These are phyloP conservation scores for Tylopilus sp. DNA, from an alignment of 1,284 basidiomycete species.

Conservation along the genomic window DNA sequence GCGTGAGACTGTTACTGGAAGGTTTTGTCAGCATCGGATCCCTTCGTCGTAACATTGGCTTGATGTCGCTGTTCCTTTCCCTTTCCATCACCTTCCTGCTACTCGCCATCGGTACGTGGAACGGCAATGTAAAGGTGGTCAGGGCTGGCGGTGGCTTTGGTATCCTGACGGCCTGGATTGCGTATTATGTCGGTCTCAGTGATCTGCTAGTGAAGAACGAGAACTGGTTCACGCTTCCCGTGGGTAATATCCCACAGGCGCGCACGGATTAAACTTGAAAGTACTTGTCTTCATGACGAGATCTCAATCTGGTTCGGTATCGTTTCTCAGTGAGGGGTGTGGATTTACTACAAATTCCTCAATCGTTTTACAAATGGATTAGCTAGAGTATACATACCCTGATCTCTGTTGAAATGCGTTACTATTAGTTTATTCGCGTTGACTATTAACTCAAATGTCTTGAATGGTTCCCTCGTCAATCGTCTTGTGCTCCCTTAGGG, in stretches of 20 bases:
- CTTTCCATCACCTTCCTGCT: conserved; percentile 63
- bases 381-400: conserved; percentile 1
- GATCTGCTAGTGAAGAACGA: conserved; percentile 56
- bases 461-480: too few relatives aligned
- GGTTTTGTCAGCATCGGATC: conserved; percentile 51
- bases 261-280: conserved; percentile 4
- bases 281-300: background rate
- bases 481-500: too few relatives aligned
- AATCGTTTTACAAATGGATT: conserved; percentile 5
- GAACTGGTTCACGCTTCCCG: conserved; percentile 49
- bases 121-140: conserved; percentile 18
- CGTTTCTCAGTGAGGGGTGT: background rate
- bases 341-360: conserved; percentile 4
- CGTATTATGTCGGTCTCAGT: conserved; percentile 65
- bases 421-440: background rate
- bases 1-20: background rate
- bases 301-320: conserved; percentile 10
- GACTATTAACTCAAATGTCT: background rate
- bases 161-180: conserved; percentile 61
- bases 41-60: conserved; percentile 61
- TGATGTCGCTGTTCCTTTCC: conserved; percentile 70
- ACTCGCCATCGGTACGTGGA: conserved; percentile 48
- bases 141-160: conserved; percentile 73
- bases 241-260: conserved; percentile 37
- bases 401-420: background rate